These are phyloP conservation scores for Pugionium dolabratum DNA, from an alignment of 345 rosid species.

Conservation along the genomic window DNA sequence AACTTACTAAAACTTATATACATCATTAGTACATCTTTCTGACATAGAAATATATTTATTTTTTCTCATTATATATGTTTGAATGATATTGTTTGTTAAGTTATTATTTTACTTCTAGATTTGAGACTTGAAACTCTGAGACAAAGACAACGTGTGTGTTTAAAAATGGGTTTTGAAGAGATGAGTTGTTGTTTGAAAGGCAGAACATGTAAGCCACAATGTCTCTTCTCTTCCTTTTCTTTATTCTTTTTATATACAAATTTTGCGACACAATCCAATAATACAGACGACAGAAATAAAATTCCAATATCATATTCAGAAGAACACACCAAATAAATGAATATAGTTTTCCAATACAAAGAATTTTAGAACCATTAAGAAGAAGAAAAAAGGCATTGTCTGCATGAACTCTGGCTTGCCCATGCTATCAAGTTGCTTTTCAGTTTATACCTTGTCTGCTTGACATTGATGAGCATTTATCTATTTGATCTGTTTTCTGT, in stretches of 20 bases:
- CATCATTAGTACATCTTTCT: not conserved
- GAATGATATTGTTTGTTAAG: not conserved
- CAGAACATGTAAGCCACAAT: conserved; percentile 38
- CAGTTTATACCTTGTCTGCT: conserved; percentile 40
- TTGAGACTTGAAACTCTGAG: not conserved
- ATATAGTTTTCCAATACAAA: not conserved
- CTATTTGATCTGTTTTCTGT: conserved; percentile 33
- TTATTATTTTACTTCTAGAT: not conserved
- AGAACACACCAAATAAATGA: conserved; percentile 12
- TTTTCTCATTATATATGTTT: not conserved
- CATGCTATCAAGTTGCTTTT: conserved; percentile 40
- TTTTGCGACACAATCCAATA: conserved; percentile 15
- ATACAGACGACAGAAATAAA: conserved; percentile 11
- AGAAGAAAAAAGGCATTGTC: conserved; percentile 5
- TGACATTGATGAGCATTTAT: conserved; percentile 39
- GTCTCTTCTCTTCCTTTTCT: conserved; percentile 22
- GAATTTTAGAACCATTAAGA: conserved; percentile 7
- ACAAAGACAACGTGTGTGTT: conserved; percentile 24
- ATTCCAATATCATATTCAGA: conserved; percentile 24
- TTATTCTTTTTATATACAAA: not conserved
- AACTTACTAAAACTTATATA: too few species aligned
- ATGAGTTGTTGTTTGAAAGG: conserved; percentile 27
- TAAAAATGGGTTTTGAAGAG: conserved; percentile 9
- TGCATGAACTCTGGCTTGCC: conserved; percentile 32
- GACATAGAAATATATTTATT: not conserved